A percentile compares a stretch with the other conserved stretches of the same genome.
Conservation (phyloP, 768 basidiomycete species). For the Piloderma croceum region DNA sequence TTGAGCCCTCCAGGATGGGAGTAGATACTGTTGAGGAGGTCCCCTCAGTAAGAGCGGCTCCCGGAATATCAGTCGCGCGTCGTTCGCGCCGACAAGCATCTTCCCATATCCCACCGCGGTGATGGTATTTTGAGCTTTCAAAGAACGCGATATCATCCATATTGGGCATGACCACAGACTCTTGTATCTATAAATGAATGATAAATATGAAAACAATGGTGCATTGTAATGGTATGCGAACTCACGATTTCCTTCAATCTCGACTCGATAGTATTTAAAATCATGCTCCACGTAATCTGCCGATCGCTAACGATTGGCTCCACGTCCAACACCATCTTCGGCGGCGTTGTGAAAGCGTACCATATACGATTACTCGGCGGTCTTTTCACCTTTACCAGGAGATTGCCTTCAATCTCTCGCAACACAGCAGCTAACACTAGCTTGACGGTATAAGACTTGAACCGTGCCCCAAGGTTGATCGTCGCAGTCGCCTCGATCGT, state of each 20-base stretch:
- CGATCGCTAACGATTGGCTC: conserved; percentile 93
- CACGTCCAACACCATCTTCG: conserved; percentile 82
- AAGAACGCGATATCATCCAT: conserved; percentile 99
- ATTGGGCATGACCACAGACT: conserved; percentile 92
- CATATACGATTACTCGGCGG: conserved; percentile 94
- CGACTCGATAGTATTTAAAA: conserved; percentile 83
- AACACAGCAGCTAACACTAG: conserved; percentile 84
- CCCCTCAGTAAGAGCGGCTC: no score
- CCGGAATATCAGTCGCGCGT: conserved; percentile 4
- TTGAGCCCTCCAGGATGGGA: conserved; percentile 25
- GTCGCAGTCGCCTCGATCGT: conserved; percentile 87
- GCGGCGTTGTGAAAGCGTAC: conserved; percentile 86
- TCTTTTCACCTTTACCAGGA: conserved; percentile 85
- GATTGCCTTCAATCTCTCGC: conserved; percentile 85
- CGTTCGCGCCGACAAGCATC: conserved; percentile 57
- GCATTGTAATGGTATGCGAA: conserved; percentile 2
- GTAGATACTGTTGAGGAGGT: conserved; percentile 29
- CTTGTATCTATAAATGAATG: conserved; percentile 60
- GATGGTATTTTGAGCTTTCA: conserved; percentile 57
- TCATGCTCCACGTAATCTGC: conserved; percentile 92
- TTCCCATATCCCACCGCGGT: conserved; percentile 86
- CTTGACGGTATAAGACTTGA: conserved; percentile 88
- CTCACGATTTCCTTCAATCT: conserved; percentile 83
- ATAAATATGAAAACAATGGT: conserved; percentile 3
- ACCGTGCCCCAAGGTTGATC: conserved; percentile 75